phyloP scores from a whole-genome alignment of 495 filamentous ascomycete species.

The Talaromyces ruber region DNA sequence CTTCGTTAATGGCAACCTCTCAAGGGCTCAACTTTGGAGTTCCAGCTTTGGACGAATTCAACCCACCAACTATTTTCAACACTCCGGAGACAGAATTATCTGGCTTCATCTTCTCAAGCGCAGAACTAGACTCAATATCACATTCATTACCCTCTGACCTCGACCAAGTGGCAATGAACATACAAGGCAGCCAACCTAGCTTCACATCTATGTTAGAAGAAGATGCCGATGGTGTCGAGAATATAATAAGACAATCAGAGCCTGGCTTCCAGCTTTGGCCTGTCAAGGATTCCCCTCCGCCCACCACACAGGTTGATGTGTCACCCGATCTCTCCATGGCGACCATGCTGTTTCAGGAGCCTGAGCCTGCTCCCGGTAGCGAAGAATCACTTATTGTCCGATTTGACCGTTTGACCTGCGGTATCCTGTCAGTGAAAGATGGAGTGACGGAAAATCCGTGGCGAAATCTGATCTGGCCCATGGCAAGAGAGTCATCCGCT shows the following conservation, averaged over 20 bases:
- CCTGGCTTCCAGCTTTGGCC: conserved; percentile 26
- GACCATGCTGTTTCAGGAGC: conserved; percentile 23
- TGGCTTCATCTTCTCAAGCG: not conserved
- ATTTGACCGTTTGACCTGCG: conserved; percentile 65
- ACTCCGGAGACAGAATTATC: not conserved
- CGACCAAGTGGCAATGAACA: not conserved
- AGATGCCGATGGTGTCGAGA: conserved; percentile 49
- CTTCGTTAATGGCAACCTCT: not conserved
- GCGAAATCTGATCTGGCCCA: conserved; percentile 65
- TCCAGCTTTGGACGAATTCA: not conserved
- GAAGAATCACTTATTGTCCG: conserved; percentile 59
- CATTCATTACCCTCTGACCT: conserved; percentile 3
- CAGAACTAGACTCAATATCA: conserved; percentile 1
- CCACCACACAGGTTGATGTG: not conserved
- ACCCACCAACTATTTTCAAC: not conserved
- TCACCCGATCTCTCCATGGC: not conserved
- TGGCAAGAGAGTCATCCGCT: conserved; percentile 57
- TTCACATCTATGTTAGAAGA: conserved; percentile 21
- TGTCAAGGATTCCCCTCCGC: not conserved
- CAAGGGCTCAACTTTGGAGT: not conserved
- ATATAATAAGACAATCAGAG: conserved; percentile 45
- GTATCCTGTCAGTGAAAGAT: conserved; percentile 67
- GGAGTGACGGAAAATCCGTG: conserved; percentile 70
- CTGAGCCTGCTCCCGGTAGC: conserved; percentile 36
- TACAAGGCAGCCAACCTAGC: not conserved